Evolutionary conservation across 441 rosid species (phyloP).

Genomic region (Brassica hybrid): DNA sequence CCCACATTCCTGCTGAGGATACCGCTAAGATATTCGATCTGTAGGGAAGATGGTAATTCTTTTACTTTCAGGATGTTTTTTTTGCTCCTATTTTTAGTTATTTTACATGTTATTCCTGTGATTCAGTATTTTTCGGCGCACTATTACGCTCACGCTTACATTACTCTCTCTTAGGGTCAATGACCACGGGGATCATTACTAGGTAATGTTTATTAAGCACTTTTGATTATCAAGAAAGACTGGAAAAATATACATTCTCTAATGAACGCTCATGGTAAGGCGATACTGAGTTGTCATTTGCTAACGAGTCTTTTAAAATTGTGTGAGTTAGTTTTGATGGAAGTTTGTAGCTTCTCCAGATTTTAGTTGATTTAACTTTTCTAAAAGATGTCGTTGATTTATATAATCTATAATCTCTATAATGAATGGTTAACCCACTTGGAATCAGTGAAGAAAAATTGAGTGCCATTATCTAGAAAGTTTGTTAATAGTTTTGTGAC

Average conservation of each 20-base stretch:
- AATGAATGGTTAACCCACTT: not conserved
- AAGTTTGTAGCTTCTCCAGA: not conserved
- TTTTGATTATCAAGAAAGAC: too few species aligned
- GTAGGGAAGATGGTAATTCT: not conserved
- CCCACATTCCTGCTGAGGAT: not conserved
- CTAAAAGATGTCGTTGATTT: not conserved
- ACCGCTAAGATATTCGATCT: not conserved
- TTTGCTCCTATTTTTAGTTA: not conserved
- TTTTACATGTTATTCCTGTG: too few species aligned
- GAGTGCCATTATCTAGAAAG: not conserved
- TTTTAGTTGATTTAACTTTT: conserved; percentile 9
- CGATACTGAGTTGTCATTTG: not conserved
- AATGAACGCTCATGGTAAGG: not conserved
- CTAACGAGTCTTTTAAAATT: not conserved
- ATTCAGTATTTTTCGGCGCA: not conserved
- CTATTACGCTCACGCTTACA: not conserved
- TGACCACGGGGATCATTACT: not conserved
- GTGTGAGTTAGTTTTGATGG: conserved; percentile 14
- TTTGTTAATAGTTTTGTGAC: conserved; percentile 4
- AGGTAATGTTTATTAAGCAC: too few species aligned
- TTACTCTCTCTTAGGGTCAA: not conserved
- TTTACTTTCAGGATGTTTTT: not conserved
- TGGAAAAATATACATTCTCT: not conserved
- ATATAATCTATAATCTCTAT: not conserved
- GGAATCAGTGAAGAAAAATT: too few species aligned